These are phyloP conservation scores for Phytophthora sp. DNA, from an alignment of 352 stramenopile genomes.

Conservation along the genomic window DNA sequence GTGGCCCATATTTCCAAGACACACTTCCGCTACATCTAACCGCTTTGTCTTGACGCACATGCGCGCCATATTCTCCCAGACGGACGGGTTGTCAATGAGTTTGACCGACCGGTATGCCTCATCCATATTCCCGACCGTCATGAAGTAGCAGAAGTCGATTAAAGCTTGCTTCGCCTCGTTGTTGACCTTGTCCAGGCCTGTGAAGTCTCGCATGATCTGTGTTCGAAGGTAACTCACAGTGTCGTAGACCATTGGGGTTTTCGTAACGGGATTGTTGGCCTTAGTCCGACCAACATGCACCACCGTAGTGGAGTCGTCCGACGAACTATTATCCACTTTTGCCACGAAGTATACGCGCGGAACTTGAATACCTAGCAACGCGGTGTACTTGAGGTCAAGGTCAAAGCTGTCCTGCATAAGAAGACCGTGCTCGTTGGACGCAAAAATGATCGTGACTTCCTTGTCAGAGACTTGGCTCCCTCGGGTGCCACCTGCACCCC, in stretches of 20 bases:
- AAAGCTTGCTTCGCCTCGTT: constrained; percentile 85
- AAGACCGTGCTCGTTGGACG: constrained; percentile 90
- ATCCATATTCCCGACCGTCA: constrained; percentile 96
- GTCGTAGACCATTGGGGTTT: constrained; percentile 34
- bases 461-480: constrained; percentile 61
- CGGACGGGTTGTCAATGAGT: constrained; percentile 91
- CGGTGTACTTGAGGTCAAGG: constrained; percentile 78
- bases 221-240: constrained; percentile 64
- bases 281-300: constrained; percentile 50
- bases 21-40: constrained; percentile 94
- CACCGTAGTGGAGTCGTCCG: constrained; percentile 43
- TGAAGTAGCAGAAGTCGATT: constrained; percentile 96
- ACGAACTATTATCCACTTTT: constrained; percentile 48
- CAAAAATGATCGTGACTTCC: constrained; percentile 93
- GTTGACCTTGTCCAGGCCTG: constrained; percentile 90
- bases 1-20: constrained; percentile 95
- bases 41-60: constrained; percentile 97
- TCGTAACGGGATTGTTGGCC: constrained; percentile 26
- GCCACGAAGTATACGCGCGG: constrained; percentile 80
- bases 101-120: constrained; percentile 94
- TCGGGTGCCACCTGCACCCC: constrained; percentile 12
- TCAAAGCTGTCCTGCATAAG: constrained; percentile 93
- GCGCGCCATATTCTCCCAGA: constrained; percentile 97
- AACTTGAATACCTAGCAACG: constrained; percentile 88
- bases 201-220: constrained; percentile 94